A percentile compares a stretch with the other conserved stretches of the same genome.
Conservation (phyloP, 2,329 filamentous ascomycete species). For the Aspergillus hiratsukae region DNA sequence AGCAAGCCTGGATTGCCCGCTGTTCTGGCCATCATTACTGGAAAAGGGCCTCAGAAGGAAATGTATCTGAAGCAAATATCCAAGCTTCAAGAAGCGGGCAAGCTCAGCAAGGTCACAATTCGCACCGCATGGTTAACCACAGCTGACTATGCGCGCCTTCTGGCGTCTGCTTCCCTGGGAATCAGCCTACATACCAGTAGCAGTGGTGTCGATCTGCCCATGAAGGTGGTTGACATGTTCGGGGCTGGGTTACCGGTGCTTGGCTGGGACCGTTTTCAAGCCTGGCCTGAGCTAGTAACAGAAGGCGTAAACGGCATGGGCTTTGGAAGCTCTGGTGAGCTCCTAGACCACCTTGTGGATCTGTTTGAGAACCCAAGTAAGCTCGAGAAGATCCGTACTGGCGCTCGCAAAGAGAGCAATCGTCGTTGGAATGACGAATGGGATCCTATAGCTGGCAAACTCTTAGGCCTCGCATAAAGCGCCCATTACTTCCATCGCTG, state of each 20-base stretch:
- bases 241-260: conserved; percentile 86
- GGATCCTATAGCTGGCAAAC: conserved; percentile 71
- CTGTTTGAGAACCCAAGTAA: conserved; percentile 59
- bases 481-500: not conserved
- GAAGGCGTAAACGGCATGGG: conserved; percentile 83
- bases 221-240: conserved; percentile 99
- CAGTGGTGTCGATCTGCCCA: conserved; percentile 90
- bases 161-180: conserved; percentile 82
- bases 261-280: conserved; percentile 80
- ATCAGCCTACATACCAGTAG: conserved; percentile 90
- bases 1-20: conserved; percentile 51
- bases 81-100: conserved; percentile 55
- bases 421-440: conserved; percentile 90
- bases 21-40: conserved; percentile 87
- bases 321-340: conserved; percentile 66
- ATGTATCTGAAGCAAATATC: conserved; percentile 66
- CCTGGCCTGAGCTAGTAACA: conserved; percentile 83
- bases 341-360: conserved; percentile 59
- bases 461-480: conserved; percentile 52
- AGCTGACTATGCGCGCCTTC: conserved; percentile 75
- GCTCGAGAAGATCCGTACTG: conserved; percentile 59
- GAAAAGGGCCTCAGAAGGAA: conserved; percentile 80
- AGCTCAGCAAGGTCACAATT: conserved; percentile 67
- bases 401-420: conserved; percentile 69
- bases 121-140: conserved; percentile 80